These are phyloP conservation scores for Amanita polypyramis DNA, from an alignment of 768 basidiomycete species.

Conservation along the genomic window DNA sequence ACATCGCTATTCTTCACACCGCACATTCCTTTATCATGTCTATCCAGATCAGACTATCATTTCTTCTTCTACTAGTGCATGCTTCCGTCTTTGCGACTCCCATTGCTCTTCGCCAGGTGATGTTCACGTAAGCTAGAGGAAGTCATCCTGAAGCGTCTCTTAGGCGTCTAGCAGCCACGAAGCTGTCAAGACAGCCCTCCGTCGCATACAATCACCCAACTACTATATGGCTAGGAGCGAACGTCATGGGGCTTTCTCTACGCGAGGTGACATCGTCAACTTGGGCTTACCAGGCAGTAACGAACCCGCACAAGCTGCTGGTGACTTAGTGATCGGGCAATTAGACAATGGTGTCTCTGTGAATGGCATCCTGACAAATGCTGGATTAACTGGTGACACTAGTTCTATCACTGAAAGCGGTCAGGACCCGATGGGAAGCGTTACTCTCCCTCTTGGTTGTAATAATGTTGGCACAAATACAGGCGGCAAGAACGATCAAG, in stretches of 20 bases:
- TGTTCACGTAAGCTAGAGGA: background rate
- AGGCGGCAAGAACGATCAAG: too few relatives aligned
- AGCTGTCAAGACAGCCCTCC: background rate
- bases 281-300: background rate
- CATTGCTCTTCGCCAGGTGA: background rate
- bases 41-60: conserved; percentile 7
- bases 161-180: background rate
- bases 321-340: background rate
- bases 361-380: background rate
- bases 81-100: conserved; percentile 3
- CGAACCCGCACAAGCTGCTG: background rate
- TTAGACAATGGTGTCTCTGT: background rate
- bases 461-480: too few relatives aligned
- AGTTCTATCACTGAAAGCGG: too few relatives aligned
- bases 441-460: too few relatives aligned
- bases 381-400: background rate
- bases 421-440: too few relatives aligned
- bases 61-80: conserved; percentile 1
- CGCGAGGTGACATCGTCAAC: background rate
- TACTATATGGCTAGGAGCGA: too few relatives aligned
- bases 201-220: background rate
- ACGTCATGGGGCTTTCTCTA: background rate
- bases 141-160: background rate
- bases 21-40: conserved; percentile 7
- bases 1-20: conserved; percentile 2